Base-by-base conservation (phyloP, 2,329 filamentous ascomycete species). In the Talaromyces rugulosus region DNA sequence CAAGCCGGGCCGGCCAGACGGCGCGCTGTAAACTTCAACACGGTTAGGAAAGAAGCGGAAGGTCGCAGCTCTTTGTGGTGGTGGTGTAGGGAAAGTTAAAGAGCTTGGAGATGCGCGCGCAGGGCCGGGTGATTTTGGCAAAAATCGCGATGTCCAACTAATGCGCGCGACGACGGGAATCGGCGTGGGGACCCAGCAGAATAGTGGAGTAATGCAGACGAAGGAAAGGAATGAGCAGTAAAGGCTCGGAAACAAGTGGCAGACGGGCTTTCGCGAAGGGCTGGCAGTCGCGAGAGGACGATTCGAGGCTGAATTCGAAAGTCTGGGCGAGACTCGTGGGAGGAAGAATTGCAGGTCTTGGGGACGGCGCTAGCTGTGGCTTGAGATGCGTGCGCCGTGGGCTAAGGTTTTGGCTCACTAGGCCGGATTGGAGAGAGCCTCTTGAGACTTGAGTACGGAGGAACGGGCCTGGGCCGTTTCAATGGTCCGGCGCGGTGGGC, bases 1-100 rank as follows among this genome's bases (percentile, higher is more conserved):
- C 47, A 59, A 50, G 44, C 58, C 57, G 33, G 53, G 56, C 56
- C 56, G 61, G 61, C 61, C 57, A 58, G 47, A 62, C 61, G 57
- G 61, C 61, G 56, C 61, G 58, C 54, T 28, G 57, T 56, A 57
- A 47, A 27, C 56, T 27, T 62, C 33, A 7, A 56, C 56, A 53
- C 55, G 55, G 42, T 56, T 33, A 44, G 30, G 51, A 42, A 54
- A 7, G 44, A 30, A 64, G 40, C 34, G 28, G 50, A 33, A 54
- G 31, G 23, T 36, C 42, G 33, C 59, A 36, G 51, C 16, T 47
- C 28, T 40, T 9, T 27, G 47, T 23, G 23, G n/a, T 56, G 58
- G 47, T 33, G 30, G 50, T 12, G 8, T 14, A 50, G n/a, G 27
- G 28, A 50, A 31, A n/a, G n/a, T 16, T n/a, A 8, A 31, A 55